A percentile compares a stretch with the other conserved stretches of the same genome.
Conservation (phyloP, 352 stramenopile species). For the Thalassiosira livingstoniorum region DNA sequence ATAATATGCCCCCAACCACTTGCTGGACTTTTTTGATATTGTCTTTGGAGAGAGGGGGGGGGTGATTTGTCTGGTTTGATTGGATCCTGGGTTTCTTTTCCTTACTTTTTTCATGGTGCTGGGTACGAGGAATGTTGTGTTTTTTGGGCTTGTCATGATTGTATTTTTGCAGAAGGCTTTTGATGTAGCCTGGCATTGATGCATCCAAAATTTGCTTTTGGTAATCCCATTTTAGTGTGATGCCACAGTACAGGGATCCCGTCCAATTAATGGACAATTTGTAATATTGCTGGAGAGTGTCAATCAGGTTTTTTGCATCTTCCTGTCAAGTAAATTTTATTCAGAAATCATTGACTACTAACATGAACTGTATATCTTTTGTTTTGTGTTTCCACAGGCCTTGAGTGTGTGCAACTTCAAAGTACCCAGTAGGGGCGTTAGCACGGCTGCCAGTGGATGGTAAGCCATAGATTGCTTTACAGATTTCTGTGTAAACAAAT, state of each 20-base stretch:
- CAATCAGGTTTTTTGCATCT: constrained; percentile 35
- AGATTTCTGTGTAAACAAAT: constrained; percentile 23
- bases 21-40: too few relatives aligned
- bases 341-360: constrained; percentile 54
- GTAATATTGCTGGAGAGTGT: neutral
- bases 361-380: constrained; percentile 32
- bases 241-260: constrained; percentile 1
- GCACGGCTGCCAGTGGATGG: constrained; percentile 30
- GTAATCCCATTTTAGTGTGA: too few relatives aligned
- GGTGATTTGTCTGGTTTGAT: too few relatives aligned
- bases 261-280: constrained; percentile 17
- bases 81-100: too few relatives aligned
- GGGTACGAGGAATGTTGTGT: too few relatives aligned
- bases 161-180: too few relatives aligned
- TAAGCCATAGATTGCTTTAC: constrained; percentile 44
- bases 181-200: too few relatives aligned
- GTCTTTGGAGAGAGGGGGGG: too few relatives aligned
- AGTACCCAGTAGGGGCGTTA: constrained; percentile 24
- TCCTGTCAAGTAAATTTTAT: constrained; percentile 41
- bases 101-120: too few relatives aligned
- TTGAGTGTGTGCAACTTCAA: constrained; percentile 34
- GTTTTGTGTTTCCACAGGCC: constrained; percentile 59
- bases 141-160: too few relatives aligned
- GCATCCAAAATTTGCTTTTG: too few relatives aligned
- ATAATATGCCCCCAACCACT: too few relatives aligned